Evolutionary conservation across 139 green algal genomes (phyloP).

Genomic region (Chlorella sorokiniana): DNA sequence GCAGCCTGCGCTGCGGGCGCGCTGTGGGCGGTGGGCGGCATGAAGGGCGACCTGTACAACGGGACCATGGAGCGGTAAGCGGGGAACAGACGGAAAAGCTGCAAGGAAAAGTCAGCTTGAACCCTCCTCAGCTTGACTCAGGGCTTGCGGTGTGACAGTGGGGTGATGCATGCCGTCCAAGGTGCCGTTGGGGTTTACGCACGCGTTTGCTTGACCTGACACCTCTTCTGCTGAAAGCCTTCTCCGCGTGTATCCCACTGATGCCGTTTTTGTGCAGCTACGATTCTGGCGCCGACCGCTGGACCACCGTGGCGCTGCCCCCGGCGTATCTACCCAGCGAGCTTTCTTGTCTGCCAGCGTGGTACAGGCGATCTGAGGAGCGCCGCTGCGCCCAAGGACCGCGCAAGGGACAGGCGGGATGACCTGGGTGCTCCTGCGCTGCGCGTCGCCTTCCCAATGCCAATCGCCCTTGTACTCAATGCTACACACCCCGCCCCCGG

Average conservation of each 20-base stretch:
- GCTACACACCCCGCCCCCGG: too few relatives aligned
- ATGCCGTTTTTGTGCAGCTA: background rate
- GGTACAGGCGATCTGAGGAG: constrained; percentile 12
- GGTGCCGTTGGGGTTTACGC: too few relatives aligned
- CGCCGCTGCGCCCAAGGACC: background rate
- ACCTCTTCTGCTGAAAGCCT: too few relatives aligned
- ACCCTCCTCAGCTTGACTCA: background rate
- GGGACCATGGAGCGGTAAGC: constrained; percentile 40
- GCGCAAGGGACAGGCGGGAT: background rate
- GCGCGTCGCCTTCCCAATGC: too few relatives aligned
- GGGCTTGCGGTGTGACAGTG: background rate
- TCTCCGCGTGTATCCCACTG: background rate
- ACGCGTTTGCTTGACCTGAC: too few relatives aligned
- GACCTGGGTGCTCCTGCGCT: background rate
- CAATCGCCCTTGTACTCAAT: too few relatives aligned
- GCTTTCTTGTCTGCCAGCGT: constrained; percentile 44
- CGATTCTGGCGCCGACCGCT: background rate
- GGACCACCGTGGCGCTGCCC: constrained; percentile 26
- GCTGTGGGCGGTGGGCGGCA: constrained; percentile 39
- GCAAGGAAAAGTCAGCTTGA: background rate
- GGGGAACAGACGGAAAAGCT: background rate
- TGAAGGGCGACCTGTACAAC: constrained; percentile 40
- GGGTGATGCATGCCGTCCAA: background rate
- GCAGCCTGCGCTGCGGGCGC: constrained; percentile 24
- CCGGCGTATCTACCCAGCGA: constrained; percentile 6